These are phyloP conservation scores for Nothophytophthora sp. DNA, from an alignment of 352 stramenopile species.

Conservation along the genomic window DNA sequence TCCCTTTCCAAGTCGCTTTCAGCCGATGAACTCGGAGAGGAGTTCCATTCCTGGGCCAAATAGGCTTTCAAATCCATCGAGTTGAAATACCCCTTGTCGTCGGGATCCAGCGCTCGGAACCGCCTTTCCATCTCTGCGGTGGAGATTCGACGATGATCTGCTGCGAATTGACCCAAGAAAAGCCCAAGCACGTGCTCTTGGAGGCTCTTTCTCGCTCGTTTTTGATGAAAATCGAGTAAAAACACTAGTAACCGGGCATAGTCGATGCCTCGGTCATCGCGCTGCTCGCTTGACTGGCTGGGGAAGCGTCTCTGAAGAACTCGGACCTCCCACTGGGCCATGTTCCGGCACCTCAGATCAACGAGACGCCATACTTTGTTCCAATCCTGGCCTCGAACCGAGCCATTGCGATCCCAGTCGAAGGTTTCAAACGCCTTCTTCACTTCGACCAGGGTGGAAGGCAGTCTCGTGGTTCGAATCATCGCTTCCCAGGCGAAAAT, in stretches of 20 bases:
- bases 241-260: slow-evolving; percentile 52
- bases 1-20: not conserved
- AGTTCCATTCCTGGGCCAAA: slow-evolving; percentile 9
- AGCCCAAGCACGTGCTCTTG: slow-evolving; percentile 19
- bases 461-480: slow-evolving; percentile 21
- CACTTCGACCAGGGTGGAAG: slow-evolving; percentile 39
- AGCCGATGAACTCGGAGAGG: no score
- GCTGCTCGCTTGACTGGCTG: not conserved
- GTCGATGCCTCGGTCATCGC: slow-evolving; percentile 26
- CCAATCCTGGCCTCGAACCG: slow-evolving; percentile 45
- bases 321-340: slow-evolving; percentile 43
- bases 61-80: slow-evolving; percentile 28
- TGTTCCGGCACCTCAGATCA: not conserved
- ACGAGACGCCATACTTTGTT: slow-evolving; percentile 45
- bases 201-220: slow-evolving; percentile 16
- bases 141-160: slow-evolving; percentile 9
- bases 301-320: slow-evolving; percentile 44
- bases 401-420: slow-evolving; percentile 42
- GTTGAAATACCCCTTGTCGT: slow-evolving; percentile 51
- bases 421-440: slow-evolving; percentile 51
- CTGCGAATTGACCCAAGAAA: slow-evolving; percentile 19
- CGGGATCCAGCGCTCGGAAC: slow-evolving; percentile 35
- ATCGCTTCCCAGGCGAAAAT: slow-evolving; percentile 50
- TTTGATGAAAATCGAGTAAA: slow-evolving; percentile 46
- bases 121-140: slow-evolving; percentile 32